A percentile compares a stretch with the other conserved stretches of the same genome.
phyloP scores from a whole-genome alignment of 148 eudicot genomes.

The Selenicereus undatus region DNA sequence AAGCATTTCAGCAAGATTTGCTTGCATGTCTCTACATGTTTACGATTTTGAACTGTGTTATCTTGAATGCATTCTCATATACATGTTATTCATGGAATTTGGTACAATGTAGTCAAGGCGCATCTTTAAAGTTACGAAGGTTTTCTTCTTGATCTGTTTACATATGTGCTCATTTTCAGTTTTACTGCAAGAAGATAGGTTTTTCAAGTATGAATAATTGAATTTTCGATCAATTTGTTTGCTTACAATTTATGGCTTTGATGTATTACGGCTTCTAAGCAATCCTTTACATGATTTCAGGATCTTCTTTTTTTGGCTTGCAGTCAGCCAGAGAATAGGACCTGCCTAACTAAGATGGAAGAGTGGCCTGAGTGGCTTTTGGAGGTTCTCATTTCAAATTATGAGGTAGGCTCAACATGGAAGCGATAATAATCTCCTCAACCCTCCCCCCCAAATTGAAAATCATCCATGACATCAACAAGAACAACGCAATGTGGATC shows the following conservation, averaged over 20 bases:
- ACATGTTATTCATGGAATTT: no score
- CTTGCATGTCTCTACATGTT: no score
- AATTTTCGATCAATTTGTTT: not conserved
- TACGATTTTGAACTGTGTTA: no score
- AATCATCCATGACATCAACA: not conserved
- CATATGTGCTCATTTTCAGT: not conserved
- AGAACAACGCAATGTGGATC: not conserved
- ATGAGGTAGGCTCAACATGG: slow-evolving; percentile 56
- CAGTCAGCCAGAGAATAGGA: slow-evolving; percentile 91
- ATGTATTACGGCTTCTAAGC: slow-evolving; percentile 25
- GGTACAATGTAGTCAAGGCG: no score
- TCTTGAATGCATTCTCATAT: no score
- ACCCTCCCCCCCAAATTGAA: not conserved
- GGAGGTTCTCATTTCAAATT: slow-evolving; percentile 87
- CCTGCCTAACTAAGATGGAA: slow-evolving; percentile 76
- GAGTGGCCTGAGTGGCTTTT: slow-evolving; percentile 99
- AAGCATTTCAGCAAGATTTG: no score
- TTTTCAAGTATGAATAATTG: not conserved
- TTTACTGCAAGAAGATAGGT: not conserved
- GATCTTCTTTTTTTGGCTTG: slow-evolving; percentile 99
- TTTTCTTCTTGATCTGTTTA: not conserved
- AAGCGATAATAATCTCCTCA: not conserved
- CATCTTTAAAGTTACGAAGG: no score
- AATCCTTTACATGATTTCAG: slow-evolving; percentile 59
- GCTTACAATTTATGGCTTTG: not conserved